A percentile compares a stretch with the other conserved stretches of the same genome.
These are phyloP conservation scores for Musa itinerans DNA, from an alignment of 176 grass and related monocot species.

Conservation along the genomic window DNA sequence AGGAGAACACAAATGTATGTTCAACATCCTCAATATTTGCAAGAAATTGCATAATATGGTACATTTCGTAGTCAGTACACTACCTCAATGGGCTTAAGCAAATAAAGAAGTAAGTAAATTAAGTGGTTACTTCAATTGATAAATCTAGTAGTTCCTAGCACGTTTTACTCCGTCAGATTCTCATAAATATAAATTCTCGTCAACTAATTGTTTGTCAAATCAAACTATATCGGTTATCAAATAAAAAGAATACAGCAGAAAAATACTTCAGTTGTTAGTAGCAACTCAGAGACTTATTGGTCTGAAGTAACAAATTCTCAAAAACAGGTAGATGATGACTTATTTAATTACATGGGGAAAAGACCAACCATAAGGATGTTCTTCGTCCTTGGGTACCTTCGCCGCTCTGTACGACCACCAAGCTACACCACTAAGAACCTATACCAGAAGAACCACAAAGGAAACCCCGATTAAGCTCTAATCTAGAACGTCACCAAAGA, in stretches of 20 bases:
- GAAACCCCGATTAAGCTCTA: neutral
- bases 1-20: neutral
- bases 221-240: neutral
- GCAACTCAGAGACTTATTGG: neutral
- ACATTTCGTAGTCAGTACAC: neutral
- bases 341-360: neutral
- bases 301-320: neutral
- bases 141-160: neutral
- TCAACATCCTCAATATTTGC: neutral
- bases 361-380: conserved; percentile 86
- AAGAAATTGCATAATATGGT: too few species aligned
- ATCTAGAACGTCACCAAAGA: neutral
- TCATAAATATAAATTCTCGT: neutral
- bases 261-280: neutral
- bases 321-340: neutral
- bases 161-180: neutral
- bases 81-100: neutral
- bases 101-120: neutral
- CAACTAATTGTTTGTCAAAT: neutral
- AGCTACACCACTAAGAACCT: conserved; percentile 85
- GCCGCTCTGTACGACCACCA: conserved; percentile 72
- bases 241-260: neutral
- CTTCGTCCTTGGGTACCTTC: conserved; percentile 67
- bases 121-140: neutral
- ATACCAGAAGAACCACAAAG: neutral